Percentiles rank a stretch among this genome's conserved stretches.
Conservation (phyloP, 2,329 filamentous ascomycete species). For the Alternaria viburni region DNA sequence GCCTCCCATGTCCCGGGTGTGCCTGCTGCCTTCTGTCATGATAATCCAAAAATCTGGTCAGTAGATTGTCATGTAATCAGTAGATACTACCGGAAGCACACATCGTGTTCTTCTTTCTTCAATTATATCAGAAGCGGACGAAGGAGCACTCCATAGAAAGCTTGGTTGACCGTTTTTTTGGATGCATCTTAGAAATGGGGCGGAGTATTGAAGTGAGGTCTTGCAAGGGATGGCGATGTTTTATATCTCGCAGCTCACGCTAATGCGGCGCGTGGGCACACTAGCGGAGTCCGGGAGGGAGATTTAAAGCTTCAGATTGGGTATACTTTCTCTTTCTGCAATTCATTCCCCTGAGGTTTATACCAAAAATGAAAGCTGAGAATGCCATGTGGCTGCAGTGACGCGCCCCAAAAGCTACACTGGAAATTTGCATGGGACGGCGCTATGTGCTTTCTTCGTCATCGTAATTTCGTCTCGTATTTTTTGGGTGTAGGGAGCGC, state of each 20-base stretch:
- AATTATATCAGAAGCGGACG: no score
- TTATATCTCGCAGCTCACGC: not conserved
- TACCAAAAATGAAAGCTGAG: not conserved
- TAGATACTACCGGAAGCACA: no score
- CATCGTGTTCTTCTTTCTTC: no score
- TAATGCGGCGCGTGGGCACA: not conserved
- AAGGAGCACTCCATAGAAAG: no score
- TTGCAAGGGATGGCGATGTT: not conserved
- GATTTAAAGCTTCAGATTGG: not conserved
- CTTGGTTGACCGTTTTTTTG: no score
- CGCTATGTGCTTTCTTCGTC: not conserved
- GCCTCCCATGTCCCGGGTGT: not conserved
- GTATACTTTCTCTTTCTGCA: not conserved
- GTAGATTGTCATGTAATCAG: no score
- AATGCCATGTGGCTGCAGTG: not conserved
- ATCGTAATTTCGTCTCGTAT: not conserved
- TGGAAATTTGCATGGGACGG: not conserved
- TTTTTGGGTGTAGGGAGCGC: not conserved
- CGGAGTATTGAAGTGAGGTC: not conserved
- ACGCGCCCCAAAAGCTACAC: not conserved
- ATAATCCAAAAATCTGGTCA: no score
- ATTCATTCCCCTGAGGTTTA: rapidly evolving
- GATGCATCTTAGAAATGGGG: not conserved
- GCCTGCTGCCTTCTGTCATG: not conserved
- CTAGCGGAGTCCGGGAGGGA: not conserved